phyloP scores from a whole-genome alignment of 2,329 filamentous ascomycete genomes.

The Talaromyces sp. region DNA sequence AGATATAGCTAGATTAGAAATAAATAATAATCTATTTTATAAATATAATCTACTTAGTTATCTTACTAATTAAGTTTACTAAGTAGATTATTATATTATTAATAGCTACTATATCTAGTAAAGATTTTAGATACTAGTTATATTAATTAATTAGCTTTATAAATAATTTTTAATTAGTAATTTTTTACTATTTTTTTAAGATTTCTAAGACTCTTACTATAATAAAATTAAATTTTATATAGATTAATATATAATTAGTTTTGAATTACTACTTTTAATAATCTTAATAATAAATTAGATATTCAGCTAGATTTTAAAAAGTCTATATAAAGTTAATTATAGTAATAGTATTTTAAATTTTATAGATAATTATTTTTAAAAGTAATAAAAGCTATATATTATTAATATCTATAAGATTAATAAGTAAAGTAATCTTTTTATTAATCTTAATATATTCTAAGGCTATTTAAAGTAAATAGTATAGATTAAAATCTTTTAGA shows the following conservation, averaged over 20 bases:
- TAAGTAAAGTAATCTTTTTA: background rate
- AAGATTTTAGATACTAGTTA: background rate
- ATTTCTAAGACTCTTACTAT: background rate
- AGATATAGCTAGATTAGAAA: background rate
- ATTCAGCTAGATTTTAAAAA: background rate
- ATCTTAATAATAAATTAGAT: background rate
- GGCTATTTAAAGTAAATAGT: background rate
- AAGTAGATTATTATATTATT: background rate
- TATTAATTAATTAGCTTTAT: background rate
- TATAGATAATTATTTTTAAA: background rate
- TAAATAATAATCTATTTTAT: background rate
- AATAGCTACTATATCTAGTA: background rate
- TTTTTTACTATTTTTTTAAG: background rate
- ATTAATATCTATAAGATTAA: background rate
- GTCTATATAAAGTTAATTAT: background rate
- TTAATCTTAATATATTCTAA: background rate
- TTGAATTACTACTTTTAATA: background rate
- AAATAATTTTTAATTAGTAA: background rate
- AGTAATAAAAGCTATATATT: background rate
- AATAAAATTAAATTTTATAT: background rate
- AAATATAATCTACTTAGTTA: background rate
- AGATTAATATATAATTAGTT: background rate
- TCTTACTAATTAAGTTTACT: background rate
- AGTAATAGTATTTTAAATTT: background rate
- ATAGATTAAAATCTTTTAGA: background rate